Percentiles rank a stretch among this genome's conserved stretches.
phyloP scores from a whole-genome alignment of 2,329 filamentous ascomycete species.

The Pseudocercospora musae region DNA sequence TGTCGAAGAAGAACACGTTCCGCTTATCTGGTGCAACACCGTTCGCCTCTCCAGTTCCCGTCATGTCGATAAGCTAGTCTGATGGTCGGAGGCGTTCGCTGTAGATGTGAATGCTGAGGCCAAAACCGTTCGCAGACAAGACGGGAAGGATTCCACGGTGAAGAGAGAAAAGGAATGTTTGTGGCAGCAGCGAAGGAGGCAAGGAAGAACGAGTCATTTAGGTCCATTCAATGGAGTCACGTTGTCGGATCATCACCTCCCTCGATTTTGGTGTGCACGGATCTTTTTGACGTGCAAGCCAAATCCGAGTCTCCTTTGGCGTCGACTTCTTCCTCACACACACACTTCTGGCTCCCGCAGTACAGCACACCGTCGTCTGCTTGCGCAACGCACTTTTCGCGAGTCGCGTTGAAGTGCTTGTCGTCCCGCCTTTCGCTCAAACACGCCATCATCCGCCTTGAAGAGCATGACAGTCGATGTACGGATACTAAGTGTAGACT shows the following conservation, averaged over 20 bases:
- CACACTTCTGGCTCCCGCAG: neutral
- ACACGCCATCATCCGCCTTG: slow-evolving; percentile 1
- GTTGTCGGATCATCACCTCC: neutral
- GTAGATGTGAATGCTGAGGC: neutral
- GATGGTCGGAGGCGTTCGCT: neutral
- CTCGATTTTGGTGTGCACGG: neutral
- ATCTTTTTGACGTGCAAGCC: neutral
- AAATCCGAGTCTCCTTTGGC: neutral
- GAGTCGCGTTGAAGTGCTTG: neutral
- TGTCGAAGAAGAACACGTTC: slow-evolving; percentile 76
- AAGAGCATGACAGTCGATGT: slow-evolving; percentile 14
- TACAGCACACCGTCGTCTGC: neutral
- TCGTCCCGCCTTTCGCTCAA: neutral
- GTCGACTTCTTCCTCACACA: neutral
- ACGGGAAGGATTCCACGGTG: neutral
- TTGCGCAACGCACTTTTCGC: neutral
- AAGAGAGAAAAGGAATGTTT: neutral
- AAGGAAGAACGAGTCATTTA: neutral
- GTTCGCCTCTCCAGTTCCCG: slow-evolving; percentile 8
- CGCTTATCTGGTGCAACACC: slow-evolving; percentile 12
- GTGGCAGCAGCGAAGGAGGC: neutral
- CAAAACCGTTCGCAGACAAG: no score
- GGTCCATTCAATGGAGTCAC: neutral
- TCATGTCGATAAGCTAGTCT: slow-evolving; percentile 4
- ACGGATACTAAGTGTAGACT: slow-evolving; percentile 18